Percentiles rank a stretch among this genome's conserved stretches.
These are phyloP conservation scores for Petrea volubilis DNA, from an alignment of 257 asterid species.

Conservation along the genomic window DNA sequence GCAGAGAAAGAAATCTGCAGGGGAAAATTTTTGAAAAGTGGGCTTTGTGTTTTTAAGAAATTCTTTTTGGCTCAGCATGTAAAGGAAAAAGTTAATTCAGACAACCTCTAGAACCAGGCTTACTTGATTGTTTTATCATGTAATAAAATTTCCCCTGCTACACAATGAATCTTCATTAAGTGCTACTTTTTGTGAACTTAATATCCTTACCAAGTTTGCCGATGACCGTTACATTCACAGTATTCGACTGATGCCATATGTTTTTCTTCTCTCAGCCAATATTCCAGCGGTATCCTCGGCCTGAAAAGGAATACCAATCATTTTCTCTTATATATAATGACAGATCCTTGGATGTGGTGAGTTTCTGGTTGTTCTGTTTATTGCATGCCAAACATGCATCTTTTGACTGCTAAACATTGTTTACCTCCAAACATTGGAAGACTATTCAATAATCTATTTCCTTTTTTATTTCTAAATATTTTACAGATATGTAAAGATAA, in stretches of 20 bases:
- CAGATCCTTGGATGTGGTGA: conserved; percentile 90
- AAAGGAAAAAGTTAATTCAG: background rate
- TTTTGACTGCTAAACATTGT: background rate
- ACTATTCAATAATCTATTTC: conserved; percentile 1
- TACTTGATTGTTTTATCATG: conserved; percentile 7
- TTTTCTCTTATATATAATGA: conserved; percentile 81
- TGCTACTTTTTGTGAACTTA: background rate
- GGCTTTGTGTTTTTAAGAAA: background rate
- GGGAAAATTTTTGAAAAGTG: background rate
- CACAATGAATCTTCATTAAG: background rate
- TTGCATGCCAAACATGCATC: conserved; percentile 12
- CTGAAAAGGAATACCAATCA: conserved; percentile 96
- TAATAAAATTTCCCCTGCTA: background rate
- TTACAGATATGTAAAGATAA: conserved; percentile 91
- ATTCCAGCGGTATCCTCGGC: conserved; percentile 91
- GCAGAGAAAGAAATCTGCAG: background rate
- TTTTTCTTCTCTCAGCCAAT: conserved; percentile 51
- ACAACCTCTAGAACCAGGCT: conserved; percentile 6
- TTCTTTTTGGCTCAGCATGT: background rate
- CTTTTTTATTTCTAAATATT: conserved; percentile 8
- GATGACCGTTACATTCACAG: background rate
- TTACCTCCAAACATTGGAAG: background rate
- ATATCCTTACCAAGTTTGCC: background rate
- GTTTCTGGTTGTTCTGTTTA: conserved; percentile 35
- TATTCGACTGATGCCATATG: conserved; percentile 24